phyloP scores from a whole-genome alignment of 108 stramenopile genomes.

The Discostella stelligeroides region DNA sequence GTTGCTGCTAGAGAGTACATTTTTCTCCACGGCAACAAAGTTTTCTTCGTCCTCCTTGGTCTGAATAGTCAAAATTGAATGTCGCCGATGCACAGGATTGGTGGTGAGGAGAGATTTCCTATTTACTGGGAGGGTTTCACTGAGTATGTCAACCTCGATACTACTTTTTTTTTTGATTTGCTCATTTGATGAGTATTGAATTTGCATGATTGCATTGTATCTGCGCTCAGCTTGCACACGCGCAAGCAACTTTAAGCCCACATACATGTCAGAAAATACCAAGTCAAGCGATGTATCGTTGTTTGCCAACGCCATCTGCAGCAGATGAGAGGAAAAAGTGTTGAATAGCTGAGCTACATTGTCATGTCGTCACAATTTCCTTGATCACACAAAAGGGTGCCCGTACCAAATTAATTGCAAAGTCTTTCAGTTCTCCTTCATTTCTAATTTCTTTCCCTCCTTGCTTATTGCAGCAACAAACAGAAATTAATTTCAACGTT shows the following conservation, averaged over 20 bases:
- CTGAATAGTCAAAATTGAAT: conserved; percentile 33
- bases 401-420: conserved; percentile 38
- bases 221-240: conserved; percentile 45
- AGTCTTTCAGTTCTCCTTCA: conserved; percentile 46
- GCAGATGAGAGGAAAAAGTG: neutral
- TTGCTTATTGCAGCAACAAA: conserved; percentile 13
- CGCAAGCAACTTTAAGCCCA: conserved; percentile 37
- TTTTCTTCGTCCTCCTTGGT: conserved; percentile 17
- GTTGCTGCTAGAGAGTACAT: conserved; percentile 23
- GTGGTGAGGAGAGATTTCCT: conserved; percentile 11
- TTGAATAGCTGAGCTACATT: neutral
- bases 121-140: neutral
- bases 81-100: neutral
- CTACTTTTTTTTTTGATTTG: neutral
- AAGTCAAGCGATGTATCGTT: conserved; percentile 44
- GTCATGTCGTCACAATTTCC: too few relatives aligned
- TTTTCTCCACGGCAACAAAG: conserved; percentile 30
- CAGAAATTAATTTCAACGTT: conserved; percentile 24
- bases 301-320: conserved; percentile 49
- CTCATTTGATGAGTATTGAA: conserved; percentile 25
- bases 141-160: neutral
- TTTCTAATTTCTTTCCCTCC: too few relatives aligned
- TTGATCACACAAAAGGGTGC: too few relatives aligned
- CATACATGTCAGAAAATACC: conserved; percentile 42
- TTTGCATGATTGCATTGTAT: conserved; percentile 26